Evolutionary conservation across 2,329 filamentous ascomycete species (phyloP).

Genomic region (Diplodia seriata): DNA sequence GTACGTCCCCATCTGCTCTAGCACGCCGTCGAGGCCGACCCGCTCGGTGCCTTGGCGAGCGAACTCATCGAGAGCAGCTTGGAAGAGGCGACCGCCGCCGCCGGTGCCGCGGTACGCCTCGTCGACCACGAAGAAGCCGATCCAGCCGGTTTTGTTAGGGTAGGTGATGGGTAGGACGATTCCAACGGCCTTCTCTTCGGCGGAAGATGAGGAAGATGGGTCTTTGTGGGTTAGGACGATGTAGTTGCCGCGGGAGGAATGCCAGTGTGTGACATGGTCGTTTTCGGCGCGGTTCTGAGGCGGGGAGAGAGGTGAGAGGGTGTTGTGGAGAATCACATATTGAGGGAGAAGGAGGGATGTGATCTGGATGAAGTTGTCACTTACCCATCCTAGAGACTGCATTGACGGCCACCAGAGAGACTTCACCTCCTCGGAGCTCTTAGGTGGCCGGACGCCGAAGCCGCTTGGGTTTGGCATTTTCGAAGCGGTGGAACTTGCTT

Average conservation of each 20-base stretch:
- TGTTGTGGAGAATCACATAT: no score
- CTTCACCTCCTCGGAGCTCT: conserved; percentile 37
- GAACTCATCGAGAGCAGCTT: conserved; percentile 40
- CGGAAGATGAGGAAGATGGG: background rate
- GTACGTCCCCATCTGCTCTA: conserved; percentile 48
- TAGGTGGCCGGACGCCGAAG: conserved; percentile 38
- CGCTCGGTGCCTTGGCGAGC: conserved; percentile 35
- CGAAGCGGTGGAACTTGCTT: no score
- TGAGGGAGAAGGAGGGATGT: no score
- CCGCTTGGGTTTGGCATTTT: background rate
- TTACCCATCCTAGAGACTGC: conserved; percentile 45
- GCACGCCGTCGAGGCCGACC: conserved; percentile 48
- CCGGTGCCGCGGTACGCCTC: conserved; percentile 42
- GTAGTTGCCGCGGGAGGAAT: conserved; percentile 41
- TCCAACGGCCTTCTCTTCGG: conserved; percentile 40
- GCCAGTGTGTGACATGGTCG: conserved; percentile 45
- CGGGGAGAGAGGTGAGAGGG: background rate
- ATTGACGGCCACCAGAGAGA: conserved; percentile 48
- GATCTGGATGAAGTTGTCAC: conserved; percentile 7
- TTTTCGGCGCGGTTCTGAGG: conserved; percentile 43
- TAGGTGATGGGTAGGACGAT: conserved; percentile 45
- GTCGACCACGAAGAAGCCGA: conserved; percentile 48
- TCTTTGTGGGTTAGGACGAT: conserved; percentile 42
- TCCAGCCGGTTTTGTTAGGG: conserved; percentile 48
- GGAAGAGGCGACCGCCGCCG: conserved; percentile 46